Evolutionary conservation across 2,329 filamentous ascomycete species (phyloP).

Genomic region (Sclerotinia borealis): DNA sequence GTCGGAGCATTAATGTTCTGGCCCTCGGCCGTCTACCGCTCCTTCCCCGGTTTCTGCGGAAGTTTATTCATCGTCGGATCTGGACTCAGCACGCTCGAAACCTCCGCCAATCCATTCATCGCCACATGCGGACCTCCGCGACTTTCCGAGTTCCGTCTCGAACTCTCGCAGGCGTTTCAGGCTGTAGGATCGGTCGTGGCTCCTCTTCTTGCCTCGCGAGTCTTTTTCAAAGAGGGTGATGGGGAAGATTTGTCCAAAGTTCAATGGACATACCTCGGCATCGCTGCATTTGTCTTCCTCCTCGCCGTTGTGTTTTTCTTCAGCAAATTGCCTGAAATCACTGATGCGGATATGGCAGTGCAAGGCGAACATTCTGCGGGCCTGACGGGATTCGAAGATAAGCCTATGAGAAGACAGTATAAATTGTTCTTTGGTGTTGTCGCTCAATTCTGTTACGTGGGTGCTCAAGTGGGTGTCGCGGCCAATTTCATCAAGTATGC

Average conservation of each 20-base stretch:
- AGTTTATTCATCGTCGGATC: slow-evolving; percentile 63
- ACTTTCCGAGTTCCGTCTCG: slow-evolving; percentile 68
- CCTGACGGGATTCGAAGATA: slow-evolving; percentile 16
- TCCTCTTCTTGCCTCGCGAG: slow-evolving; percentile 60
- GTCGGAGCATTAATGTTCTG: slow-evolving; percentile 76
- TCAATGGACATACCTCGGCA: slow-evolving; percentile 77
- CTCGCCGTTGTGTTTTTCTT: slow-evolving; percentile 64
- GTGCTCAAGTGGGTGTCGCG: slow-evolving; percentile 32
- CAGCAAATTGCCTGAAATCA: slow-evolving; percentile 53
- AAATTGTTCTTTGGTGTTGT: slow-evolving; percentile 65
- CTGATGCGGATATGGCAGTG: slow-evolving; percentile 44
- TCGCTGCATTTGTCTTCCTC: slow-evolving; percentile 66
- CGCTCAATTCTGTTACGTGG: slow-evolving; percentile 75
- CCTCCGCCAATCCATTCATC: slow-evolving; percentile 69
- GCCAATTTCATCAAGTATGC: slow-evolving; percentile 14
- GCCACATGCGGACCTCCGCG: slow-evolving; percentile 65
- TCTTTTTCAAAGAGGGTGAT: slow-evolving; percentile 58
- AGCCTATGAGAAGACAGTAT: slow-evolving; percentile 34
- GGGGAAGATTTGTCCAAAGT: slow-evolving; percentile 46
- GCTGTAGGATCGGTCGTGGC: slow-evolving; percentile 68
- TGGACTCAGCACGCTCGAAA: slow-evolving; percentile 70
- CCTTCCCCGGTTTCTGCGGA: slow-evolving; percentile 26
- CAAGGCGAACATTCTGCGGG: slow-evolving; percentile 31
- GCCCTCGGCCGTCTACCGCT: slow-evolving; percentile 57
- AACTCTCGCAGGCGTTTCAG: slow-evolving; percentile 70